phyloP scores from a whole-genome alignment of 2,329 filamentous ascomycete species.

The Xylaria sp. region DNA sequence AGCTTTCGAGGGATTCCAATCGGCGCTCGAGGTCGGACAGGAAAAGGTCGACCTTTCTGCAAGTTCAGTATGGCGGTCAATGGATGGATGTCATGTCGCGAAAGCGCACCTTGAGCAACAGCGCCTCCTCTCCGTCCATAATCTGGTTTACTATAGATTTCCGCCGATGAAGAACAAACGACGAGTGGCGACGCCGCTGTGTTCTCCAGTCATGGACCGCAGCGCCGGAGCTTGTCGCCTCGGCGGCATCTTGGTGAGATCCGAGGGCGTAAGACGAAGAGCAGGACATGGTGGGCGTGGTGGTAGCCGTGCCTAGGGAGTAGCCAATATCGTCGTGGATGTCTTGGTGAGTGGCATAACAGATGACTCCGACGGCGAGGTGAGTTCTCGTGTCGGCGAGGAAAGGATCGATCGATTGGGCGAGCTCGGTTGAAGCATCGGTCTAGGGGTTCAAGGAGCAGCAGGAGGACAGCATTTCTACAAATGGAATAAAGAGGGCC shows the following conservation, averaged over 20 bases:
- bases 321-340: no score
- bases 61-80: constrained; percentile 3
- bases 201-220: constrained; percentile 42
- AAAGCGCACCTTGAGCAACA: constrained; percentile 59
- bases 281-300: constrained; percentile 39
- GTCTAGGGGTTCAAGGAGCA: background rate
- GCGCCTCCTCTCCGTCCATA: constrained; percentile 66
- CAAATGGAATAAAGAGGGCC: background rate
- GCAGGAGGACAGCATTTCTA: background rate
- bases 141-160: constrained; percentile 65
- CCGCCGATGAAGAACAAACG: constrained; percentile 58
- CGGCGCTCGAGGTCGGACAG: constrained; percentile 85
- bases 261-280: constrained; percentile 39
- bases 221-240: constrained; percentile 50
- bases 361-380: background rate
- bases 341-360: background rate
- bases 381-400: background rate
- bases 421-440: constrained; percentile 25
- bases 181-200: constrained; percentile 61
- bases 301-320: constrained; percentile 1
- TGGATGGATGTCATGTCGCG: background rate
- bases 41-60: constrained; percentile 75
- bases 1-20: constrained; percentile 86
- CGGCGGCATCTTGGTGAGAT: constrained; percentile 43
- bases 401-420: constrained; percentile 12